Percentiles rank a stretch among this genome's conserved stretches.
These are phyloP conservation scores for Tetrapisispora fleetii DNA, from an alignment of 805 yeast genomes.

Conservation along the genomic window DNA sequence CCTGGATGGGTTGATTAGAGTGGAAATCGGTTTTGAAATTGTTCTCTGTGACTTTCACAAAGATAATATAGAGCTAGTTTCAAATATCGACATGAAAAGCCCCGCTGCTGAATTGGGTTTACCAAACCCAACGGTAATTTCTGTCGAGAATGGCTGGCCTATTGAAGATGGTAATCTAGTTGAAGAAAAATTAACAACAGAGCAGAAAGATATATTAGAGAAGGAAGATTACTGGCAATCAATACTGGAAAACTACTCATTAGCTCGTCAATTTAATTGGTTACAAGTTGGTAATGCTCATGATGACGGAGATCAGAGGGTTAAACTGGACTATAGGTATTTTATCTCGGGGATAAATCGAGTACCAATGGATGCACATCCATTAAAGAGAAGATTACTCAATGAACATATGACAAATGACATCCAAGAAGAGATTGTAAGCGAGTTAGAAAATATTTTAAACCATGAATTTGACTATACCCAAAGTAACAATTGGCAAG, in stretches of 20 bases:
- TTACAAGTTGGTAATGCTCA: constrained; percentile 37
- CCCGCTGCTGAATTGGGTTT: constrained; percentile 32
- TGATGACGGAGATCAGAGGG: constrained; percentile 40
- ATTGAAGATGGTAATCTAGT: constrained; percentile 14
- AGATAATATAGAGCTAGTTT: constrained; percentile 38
- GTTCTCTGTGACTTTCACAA: constrained; percentile 46
- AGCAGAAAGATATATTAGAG: constrained; percentile 16
- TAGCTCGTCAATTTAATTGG: constrained; percentile 37
- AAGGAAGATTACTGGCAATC: constrained; percentile 20
- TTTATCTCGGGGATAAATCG: constrained; percentile 44
- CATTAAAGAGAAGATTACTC: constrained; percentile 33
- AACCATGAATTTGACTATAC: constrained; percentile 31
- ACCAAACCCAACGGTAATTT: constrained; percentile 26
- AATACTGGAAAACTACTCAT: constrained; percentile 13
- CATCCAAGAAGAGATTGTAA: constrained; percentile 29
- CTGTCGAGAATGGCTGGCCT: constrained; percentile 25
- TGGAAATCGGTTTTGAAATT: constrained; percentile 55
- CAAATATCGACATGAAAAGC: constrained; percentile 34
- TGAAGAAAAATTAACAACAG: constrained; percentile 15
- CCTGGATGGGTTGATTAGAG: constrained; percentile 47
- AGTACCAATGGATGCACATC: constrained; percentile 40
- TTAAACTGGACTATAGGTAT: constrained; percentile 42
- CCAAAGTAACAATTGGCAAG: constrained; percentile 45
- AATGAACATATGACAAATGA: constrained; percentile 31
- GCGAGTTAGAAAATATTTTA: constrained; percentile 28